Base-by-base conservation (phyloP, 1,284 basidiomycete species). In the Cutaneotrichosporon cavernicola region DNA sequence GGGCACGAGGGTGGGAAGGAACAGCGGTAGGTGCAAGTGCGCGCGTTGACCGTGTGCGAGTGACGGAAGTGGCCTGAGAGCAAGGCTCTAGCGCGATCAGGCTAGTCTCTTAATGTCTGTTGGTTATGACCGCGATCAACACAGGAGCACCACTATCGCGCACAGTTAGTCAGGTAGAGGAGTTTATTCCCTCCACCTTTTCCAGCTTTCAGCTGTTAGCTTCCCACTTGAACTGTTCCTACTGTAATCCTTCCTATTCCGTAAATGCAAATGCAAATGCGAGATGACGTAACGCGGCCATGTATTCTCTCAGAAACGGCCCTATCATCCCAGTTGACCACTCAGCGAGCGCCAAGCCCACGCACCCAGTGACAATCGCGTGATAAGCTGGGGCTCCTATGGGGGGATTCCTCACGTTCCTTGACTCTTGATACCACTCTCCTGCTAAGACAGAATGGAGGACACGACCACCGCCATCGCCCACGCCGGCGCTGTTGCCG, bases 401-500 rank as follows among this genome's bases (percentile, higher is more conserved):
- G 22, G 0, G 22, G 47, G 47, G 22, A 21, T 56, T 34, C 36
- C 4, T 30, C 46, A 7, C n/a, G 11, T 13, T 36, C 18, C 38
- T n/a, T 6, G 26, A 16, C 40, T 43, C 40, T 18, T 43, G 11
- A 43, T 43, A 46, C 43, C 43, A n/a, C 43, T 18, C 18, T 18
- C 40, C 16, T 21, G 9, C 16, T 22, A 5, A 9, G 51, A 13
- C 55, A n/a, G 11, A 34, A 60, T 60, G 58, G 58, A 60, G 50
- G 26, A 50, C 36, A 22, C 40, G 22, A 46, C 49, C 5, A 51
- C 49, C 32, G 56, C 57, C 32, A 64, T 64, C 34, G 62, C 50
- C 5, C 58, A 62, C 31, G 32, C 47, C 46, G 72, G 73, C 61
- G 75, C 77, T 5, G 76, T 79, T 31, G 80, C 80, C 4, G 78